Conservation (phyloP, 805 yeast species). For the Lipomyces sp. region DNA sequence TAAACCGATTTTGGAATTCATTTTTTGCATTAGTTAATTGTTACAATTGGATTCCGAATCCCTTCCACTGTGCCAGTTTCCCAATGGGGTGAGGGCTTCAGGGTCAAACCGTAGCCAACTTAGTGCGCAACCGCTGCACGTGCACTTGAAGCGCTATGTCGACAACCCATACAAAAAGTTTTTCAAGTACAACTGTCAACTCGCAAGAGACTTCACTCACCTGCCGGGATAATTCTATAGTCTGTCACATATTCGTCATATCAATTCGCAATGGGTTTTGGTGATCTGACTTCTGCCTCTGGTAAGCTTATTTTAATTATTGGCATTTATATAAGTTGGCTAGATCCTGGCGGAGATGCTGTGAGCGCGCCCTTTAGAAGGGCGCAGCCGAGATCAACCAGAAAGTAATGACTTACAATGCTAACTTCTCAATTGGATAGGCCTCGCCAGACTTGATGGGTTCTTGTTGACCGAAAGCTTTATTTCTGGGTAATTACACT, state of each 20-base stretch:
- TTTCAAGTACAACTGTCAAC: neutral
- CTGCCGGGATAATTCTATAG: neutral
- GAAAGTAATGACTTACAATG: neutral
- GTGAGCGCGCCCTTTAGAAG: too few species aligned
- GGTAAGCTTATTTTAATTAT: slow-evolving; percentile 43
- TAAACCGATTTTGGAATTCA: neutral
- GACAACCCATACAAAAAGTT: neutral
- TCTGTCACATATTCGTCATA: neutral
- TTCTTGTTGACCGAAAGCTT: slow-evolving; percentile 32
- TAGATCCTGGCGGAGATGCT: neutral
- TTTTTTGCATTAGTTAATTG: neutral
- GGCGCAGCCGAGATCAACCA: neutral
- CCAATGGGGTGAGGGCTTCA: neutral
- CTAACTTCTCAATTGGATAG: slow-evolving; percentile 11
- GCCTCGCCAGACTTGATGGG: slow-evolving; percentile 29
- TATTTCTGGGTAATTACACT: slow-evolving; percentile 77
- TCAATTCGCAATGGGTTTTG: slow-evolving; percentile 48
- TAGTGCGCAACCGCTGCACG: slow-evolving; percentile 2
- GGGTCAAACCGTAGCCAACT: neutral
- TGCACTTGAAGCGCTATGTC: neutral
- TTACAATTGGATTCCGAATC: neutral
- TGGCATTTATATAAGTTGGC: neutral
- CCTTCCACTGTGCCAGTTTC: neutral
- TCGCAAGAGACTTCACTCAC: neutral
- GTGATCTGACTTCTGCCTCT: slow-evolving; percentile 52